phyloP scores from a whole-genome alignment of 176 grass and related monocot species.

The Juncus inflexus region DNA sequence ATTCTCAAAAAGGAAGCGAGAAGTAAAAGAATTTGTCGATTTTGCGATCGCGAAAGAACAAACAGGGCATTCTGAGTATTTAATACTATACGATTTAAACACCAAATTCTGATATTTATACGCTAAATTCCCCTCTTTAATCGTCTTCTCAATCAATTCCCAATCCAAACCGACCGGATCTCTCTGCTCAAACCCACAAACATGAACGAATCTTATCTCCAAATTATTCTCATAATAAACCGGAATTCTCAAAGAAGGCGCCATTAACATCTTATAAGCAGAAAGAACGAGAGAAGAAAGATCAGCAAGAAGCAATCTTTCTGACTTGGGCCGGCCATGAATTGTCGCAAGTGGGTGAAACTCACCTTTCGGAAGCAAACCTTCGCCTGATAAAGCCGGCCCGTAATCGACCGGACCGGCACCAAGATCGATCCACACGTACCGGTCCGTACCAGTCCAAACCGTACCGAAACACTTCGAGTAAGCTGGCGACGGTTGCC shows the following conservation, averaged over 20 bases:
- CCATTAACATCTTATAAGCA: constrained; percentile 64
- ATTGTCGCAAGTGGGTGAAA: constrained; percentile 80
- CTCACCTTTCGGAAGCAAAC: constrained; percentile 83
- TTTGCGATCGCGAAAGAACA: constrained; percentile 71
- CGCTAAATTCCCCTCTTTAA: constrained; percentile 51
- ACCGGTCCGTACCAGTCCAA: constrained; percentile 85
- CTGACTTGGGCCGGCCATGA: constrained; percentile 73
- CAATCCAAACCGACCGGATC: constrained; percentile 65
- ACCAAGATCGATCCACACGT: constrained; percentile 85
- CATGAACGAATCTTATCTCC: constrained; percentile 76
- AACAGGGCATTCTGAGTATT: constrained; percentile 65
- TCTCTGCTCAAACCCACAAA: constrained; percentile 55
- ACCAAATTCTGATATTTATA: constrained; percentile 51
- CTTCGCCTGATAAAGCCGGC: constrained; percentile 80
- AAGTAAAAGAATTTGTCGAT: constrained; percentile 65
- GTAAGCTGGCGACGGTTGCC: constrained; percentile 45
- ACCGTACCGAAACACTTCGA: constrained; percentile 70
- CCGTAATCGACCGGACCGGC: constrained; percentile 85
- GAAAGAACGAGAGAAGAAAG: constrained; percentile 66
- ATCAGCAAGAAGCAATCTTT: constrained; percentile 55
- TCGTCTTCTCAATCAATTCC: constrained; percentile 52
- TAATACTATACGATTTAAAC: constrained; percentile 44
- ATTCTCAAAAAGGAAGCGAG: constrained; percentile 88
- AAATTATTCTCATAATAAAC: constrained; percentile 68
- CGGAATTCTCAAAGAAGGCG: constrained; percentile 81